Percentiles rank a stretch among this genome's conserved stretches.
Conservation (phyloP, 176 grass and related monocot species). For the Oryza nivara region DNA sequence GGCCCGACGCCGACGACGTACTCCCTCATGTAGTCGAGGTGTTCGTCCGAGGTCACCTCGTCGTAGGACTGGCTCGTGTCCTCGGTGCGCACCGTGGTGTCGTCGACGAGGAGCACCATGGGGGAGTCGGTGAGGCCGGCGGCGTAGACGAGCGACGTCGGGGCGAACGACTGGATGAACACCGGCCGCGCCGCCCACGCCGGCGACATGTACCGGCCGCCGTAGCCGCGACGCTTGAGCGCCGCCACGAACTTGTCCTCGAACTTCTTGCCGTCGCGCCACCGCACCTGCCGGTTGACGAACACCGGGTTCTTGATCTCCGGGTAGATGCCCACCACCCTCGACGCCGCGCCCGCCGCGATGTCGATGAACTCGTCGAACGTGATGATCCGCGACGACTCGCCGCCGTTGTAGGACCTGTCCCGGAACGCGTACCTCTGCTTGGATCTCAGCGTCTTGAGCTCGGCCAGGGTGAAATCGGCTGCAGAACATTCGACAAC, state of each 20-base stretch:
- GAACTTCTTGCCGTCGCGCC: slow-evolving; percentile 56
- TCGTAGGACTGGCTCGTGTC: slow-evolving; percentile 63
- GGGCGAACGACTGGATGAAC: slow-evolving; percentile 60
- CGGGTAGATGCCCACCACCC: slow-evolving; percentile 58
- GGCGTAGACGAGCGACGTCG: slow-evolving; percentile 47
- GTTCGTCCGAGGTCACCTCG: slow-evolving; percentile 54
- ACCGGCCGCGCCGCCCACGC: slow-evolving; percentile 33
- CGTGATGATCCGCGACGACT: slow-evolving; percentile 54
- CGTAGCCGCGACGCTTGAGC: slow-evolving; percentile 64
- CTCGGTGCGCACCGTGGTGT: slow-evolving; percentile 51
- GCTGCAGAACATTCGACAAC: background rate
- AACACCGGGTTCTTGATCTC: slow-evolving; percentile 67
- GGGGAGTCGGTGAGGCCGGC: slow-evolving; percentile 48
- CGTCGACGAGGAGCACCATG: slow-evolving; percentile 55
- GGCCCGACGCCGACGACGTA: slow-evolving; percentile 52
- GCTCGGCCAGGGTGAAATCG: slow-evolving; percentile 62
- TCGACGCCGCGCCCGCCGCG: slow-evolving; percentile 39
- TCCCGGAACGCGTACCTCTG: slow-evolving; percentile 52
- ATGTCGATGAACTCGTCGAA: slow-evolving; percentile 65
- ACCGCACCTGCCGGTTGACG: slow-evolving; percentile 55
- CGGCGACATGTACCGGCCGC: slow-evolving; percentile 46
- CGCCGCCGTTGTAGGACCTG: slow-evolving; percentile 40
- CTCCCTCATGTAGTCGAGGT: slow-evolving; percentile 51
- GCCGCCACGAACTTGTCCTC: slow-evolving; percentile 58
- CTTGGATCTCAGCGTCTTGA: slow-evolving; percentile 53